These are phyloP conservation scores for Coniferiporia weirii DNA, from an alignment of 1,284 basidiomycete genomes.

Conservation along the genomic window DNA sequence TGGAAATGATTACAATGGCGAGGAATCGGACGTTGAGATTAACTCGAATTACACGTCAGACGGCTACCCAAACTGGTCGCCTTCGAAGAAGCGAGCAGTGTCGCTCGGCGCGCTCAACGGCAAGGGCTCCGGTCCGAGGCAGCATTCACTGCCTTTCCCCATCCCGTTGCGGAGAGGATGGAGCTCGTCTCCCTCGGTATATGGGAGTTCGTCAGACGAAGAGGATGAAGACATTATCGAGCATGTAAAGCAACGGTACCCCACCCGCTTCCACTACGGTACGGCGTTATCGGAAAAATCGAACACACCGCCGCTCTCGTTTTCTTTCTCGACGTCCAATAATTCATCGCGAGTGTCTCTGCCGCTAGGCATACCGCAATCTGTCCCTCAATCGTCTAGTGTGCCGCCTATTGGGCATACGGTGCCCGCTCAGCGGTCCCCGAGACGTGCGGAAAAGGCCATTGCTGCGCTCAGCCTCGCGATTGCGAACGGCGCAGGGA, in stretches of 20 bases:
- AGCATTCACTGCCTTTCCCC: conserved; percentile 4
- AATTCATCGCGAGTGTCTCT: conserved; percentile 22
- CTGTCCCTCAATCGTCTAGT: background rate
- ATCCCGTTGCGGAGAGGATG: conserved; percentile 3
- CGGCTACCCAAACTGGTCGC: conserved; percentile 23
- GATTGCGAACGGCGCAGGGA: conserved; percentile 64
- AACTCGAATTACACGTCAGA: conserved; percentile 34
- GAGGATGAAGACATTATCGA: conserved; percentile 8
- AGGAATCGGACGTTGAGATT: conserved; percentile 50
- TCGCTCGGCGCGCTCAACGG: conserved; percentile 35
- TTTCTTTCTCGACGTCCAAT: conserved; percentile 24
- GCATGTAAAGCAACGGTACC: background rate
- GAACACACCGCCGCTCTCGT: conserved; percentile 16
- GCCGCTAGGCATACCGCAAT: background rate
- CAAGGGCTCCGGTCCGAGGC: conserved; percentile 30
- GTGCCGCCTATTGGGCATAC: background rate
- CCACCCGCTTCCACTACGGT: background rate
- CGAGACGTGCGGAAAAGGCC: conserved; percentile 27
- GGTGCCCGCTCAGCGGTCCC: background rate
- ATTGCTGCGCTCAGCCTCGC: conserved; percentile 57
- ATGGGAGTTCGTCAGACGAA: conserved; percentile 9
- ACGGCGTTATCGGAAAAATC: background rate
- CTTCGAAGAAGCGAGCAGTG: conserved; percentile 36
- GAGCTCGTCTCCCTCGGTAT: conserved; percentile 10
- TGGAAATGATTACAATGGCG: conserved; percentile 36